These are phyloP conservation scores for Tylopilus sp. DNA, from an alignment of 768 basidiomycete species.

Conservation along the genomic window DNA sequence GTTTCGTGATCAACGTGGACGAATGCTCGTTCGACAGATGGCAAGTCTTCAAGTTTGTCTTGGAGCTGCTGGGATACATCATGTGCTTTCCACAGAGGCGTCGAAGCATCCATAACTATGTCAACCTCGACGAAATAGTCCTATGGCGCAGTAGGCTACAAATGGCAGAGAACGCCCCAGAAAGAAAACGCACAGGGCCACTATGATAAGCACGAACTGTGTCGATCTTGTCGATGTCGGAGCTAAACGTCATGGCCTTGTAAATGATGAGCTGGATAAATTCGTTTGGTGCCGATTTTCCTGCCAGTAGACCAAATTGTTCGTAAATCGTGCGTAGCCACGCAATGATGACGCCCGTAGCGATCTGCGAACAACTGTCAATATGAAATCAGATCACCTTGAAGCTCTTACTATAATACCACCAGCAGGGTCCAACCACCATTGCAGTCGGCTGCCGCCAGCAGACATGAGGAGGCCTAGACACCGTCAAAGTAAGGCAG, in stretches of 20 bases:
- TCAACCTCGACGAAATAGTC: constrained; percentile 95
- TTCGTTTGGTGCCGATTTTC: constrained; percentile 88
- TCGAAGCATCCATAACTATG: constrained; percentile 86
- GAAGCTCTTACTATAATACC: constrained; percentile 60
- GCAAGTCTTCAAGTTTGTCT: constrained; percentile 84
- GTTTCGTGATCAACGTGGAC: constrained; percentile 95
- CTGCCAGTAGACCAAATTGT: constrained; percentile 85
- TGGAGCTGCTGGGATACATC: constrained; percentile 82
- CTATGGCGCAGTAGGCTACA: constrained; percentile 32
- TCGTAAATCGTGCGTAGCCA: constrained; percentile 75
- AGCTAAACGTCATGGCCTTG: constrained; percentile 84
- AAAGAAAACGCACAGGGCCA: constrained; percentile 53
- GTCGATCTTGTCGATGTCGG: constrained; percentile 83
- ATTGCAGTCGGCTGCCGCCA: constrained; percentile 72
- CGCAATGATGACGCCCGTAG: constrained; percentile 69
- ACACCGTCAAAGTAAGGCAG: not conserved
- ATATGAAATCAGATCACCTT: not conserved
- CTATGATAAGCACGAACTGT: constrained; percentile 93
- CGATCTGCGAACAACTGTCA: constrained; percentile 49
- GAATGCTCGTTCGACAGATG: constrained; percentile 89
- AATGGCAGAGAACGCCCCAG: not conserved
- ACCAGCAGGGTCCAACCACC: constrained; percentile 84
- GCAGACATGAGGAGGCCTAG: constrained; percentile 80
- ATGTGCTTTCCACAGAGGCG: constrained; percentile 86
- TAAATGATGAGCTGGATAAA: constrained; percentile 91